Evolutionary conservation across 371 early-diverging fungal genomes (phyloP).

Genomic region (Mycotypha africana): DNA sequence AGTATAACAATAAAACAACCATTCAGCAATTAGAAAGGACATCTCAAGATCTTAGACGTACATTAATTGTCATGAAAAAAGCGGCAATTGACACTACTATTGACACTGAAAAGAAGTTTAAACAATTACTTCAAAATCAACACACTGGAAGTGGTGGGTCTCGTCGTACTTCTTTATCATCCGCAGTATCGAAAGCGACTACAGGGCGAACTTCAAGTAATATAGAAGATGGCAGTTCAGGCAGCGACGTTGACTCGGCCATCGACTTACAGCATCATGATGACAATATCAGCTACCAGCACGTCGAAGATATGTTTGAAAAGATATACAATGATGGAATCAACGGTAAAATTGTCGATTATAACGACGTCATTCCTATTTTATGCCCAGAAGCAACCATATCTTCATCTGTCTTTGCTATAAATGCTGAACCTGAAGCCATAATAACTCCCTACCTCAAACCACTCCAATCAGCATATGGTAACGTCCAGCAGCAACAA

Average conservation of each 20-base stretch:
- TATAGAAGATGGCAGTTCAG: slow-evolving; percentile 17
- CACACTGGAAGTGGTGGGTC: slow-evolving; percentile 4
- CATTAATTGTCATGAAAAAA: slow-evolving; percentile 69
- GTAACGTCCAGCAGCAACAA: too few species aligned
- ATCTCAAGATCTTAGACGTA: slow-evolving; percentile 59
- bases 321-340: slow-evolving; percentile 53
- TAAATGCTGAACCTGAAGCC: slow-evolving; percentile 7
- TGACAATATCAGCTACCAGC: slow-evolving; percentile 34
- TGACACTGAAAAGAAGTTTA: slow-evolving; percentile 69
- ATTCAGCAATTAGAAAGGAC: slow-evolving; percentile 56
- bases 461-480: too few species aligned
- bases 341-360: slow-evolving; percentile 15
- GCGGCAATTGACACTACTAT: slow-evolving; percentile 65
- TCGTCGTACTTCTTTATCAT: slow-evolving; percentile 48
- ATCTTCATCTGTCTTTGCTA: slow-evolving; percentile 3
- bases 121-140: slow-evolving; percentile 38
- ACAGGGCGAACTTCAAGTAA: slow-evolving; percentile 6
- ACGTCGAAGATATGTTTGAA: slow-evolving; percentile 46
- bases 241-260: slow-evolving; percentile 41
- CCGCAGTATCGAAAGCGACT: slow-evolving; percentile 26
- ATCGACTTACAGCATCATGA: slow-evolving; percentile 35
- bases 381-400: background rate
- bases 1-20: slow-evolving; percentile 50
- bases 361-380: slow-evolving; percentile 11
- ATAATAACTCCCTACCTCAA: background rate